Base-by-base conservation (phyloP, 148 eudicot species). In the Silene conica region DNA sequence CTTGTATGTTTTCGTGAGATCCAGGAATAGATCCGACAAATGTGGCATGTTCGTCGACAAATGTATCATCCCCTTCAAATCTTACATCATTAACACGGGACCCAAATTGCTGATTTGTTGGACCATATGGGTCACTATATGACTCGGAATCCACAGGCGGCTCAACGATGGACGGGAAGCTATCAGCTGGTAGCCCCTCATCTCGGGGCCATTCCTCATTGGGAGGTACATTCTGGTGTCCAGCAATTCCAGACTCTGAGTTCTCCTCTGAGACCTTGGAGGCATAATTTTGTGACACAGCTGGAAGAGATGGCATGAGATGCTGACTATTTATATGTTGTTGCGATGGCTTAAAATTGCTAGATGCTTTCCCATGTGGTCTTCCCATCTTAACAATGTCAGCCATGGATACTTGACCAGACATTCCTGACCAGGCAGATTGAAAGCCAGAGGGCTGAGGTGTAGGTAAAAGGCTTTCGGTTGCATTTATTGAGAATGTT, bases 371-470 rank as follows among this genome's bases (percentile, higher is more conserved):
- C 60, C 78, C 87, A 25, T 88, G 89, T 22, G 90, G 89, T 78
- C 90, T 90, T 62, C 98, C 98, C 98, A 86, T 92, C 85, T 95
- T 95, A 74, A 95, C 98, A 79, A 95, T 85, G 74, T 95, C 98
- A 80, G 98, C 98, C 97, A 95, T 88, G 61, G 98, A 92, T 57
- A 85, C 80, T 83, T 91, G 97, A 72, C 93, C 96, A 73, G 93
- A 84, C 69, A 74, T 81, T 57, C 89, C 97, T 19, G 73, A 78
- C 98, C 97, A 92, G 28, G 87, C 71, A 82, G 92, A 72, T 65
- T 89, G 93, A 81, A 81, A 83, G 46, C 90, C 92, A 78, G 89
- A 80, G 76, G 91, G 72, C 63, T 89, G 83, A 66, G 78, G 89
- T 76, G 86, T 67, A 23, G 74, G 80, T 68, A 81, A 77, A 61